phyloP scores from a whole-genome alignment of 2,329 filamentous ascomycete genomes.

The Phialophora macrospora region DNA sequence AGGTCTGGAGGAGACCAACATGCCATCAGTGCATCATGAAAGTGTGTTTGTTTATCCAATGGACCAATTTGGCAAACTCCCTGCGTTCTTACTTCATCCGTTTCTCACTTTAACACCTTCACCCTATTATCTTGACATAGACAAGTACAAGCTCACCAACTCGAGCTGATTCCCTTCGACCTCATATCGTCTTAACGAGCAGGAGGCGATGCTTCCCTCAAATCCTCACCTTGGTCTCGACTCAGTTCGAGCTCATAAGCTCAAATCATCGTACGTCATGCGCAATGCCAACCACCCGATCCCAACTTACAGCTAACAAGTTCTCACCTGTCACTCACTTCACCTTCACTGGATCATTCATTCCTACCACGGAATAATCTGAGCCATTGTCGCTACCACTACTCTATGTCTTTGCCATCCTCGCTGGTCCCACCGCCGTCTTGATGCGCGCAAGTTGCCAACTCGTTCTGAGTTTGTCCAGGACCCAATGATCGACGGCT shows the following conservation, averaged over 20 bases:
- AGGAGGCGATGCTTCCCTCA: background rate
- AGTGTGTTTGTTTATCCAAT: background rate
- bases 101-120: background rate
- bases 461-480: too few relatives aligned
- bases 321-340: background rate
- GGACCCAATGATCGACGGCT: too few relatives aligned
- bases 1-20: background rate
- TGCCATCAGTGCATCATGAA: constrained; percentile 1
- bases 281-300: background rate
- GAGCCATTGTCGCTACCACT: background rate
- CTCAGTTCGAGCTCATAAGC: background rate
- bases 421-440: too few relatives aligned
- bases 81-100: background rate
- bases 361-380: background rate
- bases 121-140: background rate
- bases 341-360: background rate
- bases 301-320: background rate
- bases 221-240: background rate
- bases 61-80: background rate
- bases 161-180: background rate
- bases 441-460: too few relatives aligned
- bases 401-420: background rate
- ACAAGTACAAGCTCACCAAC: background rate
- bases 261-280: background rate
- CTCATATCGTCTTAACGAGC: background rate